Base-by-base conservation (phyloP, 2,329 filamentous ascomycete genomes). In the Diaporthe sp. region DNA sequence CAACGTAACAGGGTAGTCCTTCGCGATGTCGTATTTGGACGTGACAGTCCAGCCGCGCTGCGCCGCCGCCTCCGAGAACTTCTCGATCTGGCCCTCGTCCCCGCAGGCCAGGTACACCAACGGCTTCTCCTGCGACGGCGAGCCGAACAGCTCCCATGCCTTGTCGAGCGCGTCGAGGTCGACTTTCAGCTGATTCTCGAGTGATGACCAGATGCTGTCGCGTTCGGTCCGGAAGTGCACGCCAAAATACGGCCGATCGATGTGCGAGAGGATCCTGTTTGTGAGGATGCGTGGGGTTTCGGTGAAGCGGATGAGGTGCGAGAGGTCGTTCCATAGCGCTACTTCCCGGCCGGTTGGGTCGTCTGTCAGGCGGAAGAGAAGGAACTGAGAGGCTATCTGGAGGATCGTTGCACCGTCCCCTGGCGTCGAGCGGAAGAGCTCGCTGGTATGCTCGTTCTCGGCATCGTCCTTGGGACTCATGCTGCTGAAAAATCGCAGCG, bases 221-320 rank as follows among this genome's bases (percentile, higher is more conserved):
- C 79, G 80, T 68, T 84, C 82, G 55, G 79, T 81, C 66, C 82
- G 78, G 78, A 82, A 84, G 78, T 84, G 82, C 1, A 84, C 81
- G 55, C 82, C 82, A 35, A 82, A 81, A 74, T 79, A 83, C 22
- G 80, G 79, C 2, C 78, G 69, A 7, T 78, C 67, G 15, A 83
- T 77, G 7, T 76, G 78, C 12, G 47, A 40, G n/a, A 80, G 35
- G 6, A 84, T 68, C 38, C 75, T 71, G 52, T 78, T 61, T 4
- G 81, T 74, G 33, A 82, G 75, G n/a, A 60, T 71, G 30, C 82
- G 78, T 6, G 80, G 78, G 10, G 76, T 77, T 15, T 80, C 77
- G 40, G 76, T 79, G 76, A 82, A 83, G 22, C 82, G 80, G 52
- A 84, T 75, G 0, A 83, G 75, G 73, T 79, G 75, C 0, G 78